Conservation (phyloP, 2,329 filamentous ascomycete genomes). For the Cercospora citrullina region DNA sequence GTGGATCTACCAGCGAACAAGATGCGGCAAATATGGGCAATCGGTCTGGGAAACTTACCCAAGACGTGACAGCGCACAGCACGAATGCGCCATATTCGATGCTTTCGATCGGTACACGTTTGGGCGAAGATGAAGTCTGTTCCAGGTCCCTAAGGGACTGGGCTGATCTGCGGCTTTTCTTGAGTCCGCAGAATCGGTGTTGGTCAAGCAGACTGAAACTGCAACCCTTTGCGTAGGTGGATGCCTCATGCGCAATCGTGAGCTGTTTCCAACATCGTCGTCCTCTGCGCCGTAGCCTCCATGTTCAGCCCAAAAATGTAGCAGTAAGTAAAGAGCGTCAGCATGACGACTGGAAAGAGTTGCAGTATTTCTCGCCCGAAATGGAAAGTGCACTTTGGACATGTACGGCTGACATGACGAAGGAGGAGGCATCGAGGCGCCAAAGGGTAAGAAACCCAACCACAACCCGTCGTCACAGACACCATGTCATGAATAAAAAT, state of each 20-base stretch:
- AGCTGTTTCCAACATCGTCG: background rate
- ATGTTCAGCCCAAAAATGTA: background rate
- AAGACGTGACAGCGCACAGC: background rate
- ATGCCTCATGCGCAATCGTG: background rate
- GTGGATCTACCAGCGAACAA: background rate
- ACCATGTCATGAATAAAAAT: background rate
- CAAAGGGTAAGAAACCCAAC: background rate
- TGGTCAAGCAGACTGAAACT: background rate
- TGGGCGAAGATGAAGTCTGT: background rate
- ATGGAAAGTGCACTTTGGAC: background rate
- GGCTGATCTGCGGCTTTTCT: background rate
- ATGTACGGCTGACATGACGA: background rate
- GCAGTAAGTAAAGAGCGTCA: background rate
- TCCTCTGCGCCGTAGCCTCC: too few relatives aligned
- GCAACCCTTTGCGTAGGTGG: too few relatives aligned
- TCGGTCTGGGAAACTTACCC: background rate
- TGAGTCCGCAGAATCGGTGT: too few relatives aligned
- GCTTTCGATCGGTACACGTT: background rate
- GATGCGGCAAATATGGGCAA: background rate
- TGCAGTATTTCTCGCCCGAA: background rate
- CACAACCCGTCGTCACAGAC: background rate
- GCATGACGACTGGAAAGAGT: background rate
- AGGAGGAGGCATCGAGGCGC: background rate
- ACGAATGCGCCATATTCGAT: background rate
- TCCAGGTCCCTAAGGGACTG: background rate